Evolutionary conservation across 2,329 filamentous ascomycete species (phyloP).

Genomic region (Sclerotinia minor): DNA sequence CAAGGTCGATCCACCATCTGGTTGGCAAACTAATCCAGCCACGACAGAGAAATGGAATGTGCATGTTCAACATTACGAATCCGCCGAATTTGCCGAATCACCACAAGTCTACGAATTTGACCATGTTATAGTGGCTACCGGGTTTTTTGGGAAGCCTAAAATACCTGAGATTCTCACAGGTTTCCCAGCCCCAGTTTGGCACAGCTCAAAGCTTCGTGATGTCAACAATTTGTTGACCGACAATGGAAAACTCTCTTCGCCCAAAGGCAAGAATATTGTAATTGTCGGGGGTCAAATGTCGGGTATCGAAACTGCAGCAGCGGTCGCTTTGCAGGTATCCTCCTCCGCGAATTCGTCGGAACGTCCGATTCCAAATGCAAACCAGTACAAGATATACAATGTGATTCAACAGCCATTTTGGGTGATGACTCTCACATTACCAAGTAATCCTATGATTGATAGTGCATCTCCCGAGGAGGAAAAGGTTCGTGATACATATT

Average conservation of each 20-base stretch:
- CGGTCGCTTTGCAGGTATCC: conserved; percentile 70
- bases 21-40: conserved; percentile 6
- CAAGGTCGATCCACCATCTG: conserved; percentile 24
- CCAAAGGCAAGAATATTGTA: conserved; percentile 60
- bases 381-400: conserved; percentile 64
- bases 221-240: conserved; percentile 51
- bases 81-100: background rate
- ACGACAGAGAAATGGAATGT: conserved; percentile 32
- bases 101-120: conserved; percentile 54
- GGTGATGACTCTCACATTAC: conserved; percentile 60
- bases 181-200: conserved; percentile 52
- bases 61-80: conserved; percentile 20
- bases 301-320: conserved; percentile 73
- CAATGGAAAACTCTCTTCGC: conserved; percentile 36
- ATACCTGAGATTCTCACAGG: conserved; percentile 50
- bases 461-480: conserved; percentile 31
- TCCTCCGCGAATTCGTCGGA: conserved; percentile 57
- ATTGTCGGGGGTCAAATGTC: conserved; percentile 82
- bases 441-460: conserved; percentile 34
- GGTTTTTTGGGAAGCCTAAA: conserved; percentile 69
- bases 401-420: conserved; percentile 70
- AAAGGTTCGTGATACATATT: conserved; percentile 25
- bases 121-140: conserved; percentile 69
- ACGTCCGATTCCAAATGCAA: conserved; percentile 46
- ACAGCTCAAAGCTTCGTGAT: conserved; percentile 67